phyloP scores from a whole-genome alignment of 225 moss, liverwort and hornwort species.

The Rhytidiadelphus loreus region DNA sequence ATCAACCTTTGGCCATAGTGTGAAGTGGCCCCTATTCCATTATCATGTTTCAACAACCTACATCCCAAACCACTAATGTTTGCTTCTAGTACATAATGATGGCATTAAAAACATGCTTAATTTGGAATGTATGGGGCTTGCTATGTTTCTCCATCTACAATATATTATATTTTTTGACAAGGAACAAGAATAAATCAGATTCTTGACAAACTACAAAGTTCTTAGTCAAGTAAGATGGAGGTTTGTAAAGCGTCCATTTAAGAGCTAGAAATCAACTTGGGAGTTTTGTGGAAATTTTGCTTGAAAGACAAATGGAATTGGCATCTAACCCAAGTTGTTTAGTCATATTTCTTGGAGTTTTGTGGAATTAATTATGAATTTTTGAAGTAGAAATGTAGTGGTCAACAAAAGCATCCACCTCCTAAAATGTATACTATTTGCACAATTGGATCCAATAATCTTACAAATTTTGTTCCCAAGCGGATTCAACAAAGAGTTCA shows the following conservation, averaged over 20 bases:
- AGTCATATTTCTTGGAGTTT: background rate
- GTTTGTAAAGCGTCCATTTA: background rate
- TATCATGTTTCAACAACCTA: accelerated
- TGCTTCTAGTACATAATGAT: background rate
- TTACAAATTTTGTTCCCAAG: too few species aligned
- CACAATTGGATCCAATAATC: too few species aligned
- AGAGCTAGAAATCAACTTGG: background rate
- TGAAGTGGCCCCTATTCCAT: background rate
- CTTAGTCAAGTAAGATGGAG: background rate
- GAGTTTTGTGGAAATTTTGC: background rate
- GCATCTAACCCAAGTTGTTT: background rate
- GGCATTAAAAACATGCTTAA: background rate
- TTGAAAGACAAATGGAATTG: background rate
- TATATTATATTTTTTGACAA: background rate
- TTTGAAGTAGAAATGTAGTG: background rate
- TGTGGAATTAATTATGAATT: background rate
- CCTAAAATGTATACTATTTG: background rate
- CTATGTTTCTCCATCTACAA: background rate
- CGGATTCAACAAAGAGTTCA: too few species aligned
- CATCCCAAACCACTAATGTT: too few species aligned
- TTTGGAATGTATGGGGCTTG: background rate
- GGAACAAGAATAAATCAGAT: background rate
- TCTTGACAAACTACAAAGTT: background rate
- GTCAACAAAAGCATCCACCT: background rate
- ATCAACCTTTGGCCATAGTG: too few species aligned